Evolutionary conservation across 2,329 filamentous ascomycete genomes (phyloP), one percentile per base, ranked within the genome.

Genomic region (Thielaviopsis ethacetica): DNA sequence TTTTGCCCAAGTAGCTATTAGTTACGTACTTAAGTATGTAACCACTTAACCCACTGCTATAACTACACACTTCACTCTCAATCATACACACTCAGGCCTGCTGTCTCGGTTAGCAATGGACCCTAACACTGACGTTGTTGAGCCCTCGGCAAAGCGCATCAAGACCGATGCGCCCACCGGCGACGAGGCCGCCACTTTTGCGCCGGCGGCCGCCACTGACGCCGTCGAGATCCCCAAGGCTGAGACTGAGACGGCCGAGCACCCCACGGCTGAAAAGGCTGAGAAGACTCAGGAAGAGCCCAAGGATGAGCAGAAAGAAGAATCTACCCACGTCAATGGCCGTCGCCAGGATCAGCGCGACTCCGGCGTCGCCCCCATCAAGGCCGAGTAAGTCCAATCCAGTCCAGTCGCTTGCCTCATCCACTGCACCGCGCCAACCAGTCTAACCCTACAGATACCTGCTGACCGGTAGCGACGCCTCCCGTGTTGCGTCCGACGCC

Each of bases 141-240:
- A 72, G 64, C 75, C 76, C 61, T 74, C 79, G 47, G 70, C 77
- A 56, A 86, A 86, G 72, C 77, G 80, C 65, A 72, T 78, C 64
- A 86, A 79, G 70, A 59, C 54, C 22, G 57, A 59, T 47, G 47
- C 60, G 6, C 9, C 54, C 17, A 47, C 15, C 22, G 24, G 19
- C 26, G 57, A 59, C n/a, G 60, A 54, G 17, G 26, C 57, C 34
- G 53, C 53, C 5, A 56, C 34, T 21, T 61, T 61, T 56, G 60
- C 57, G 30, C 56, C 60, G 12, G 24, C 44, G 12, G 41, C 26
- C 64, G 10, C 52, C 34, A 24, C 52, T 26, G 34, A 34, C 3
- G 54, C 22, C 27, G 54, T 30, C 15, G 38, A 41, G 12, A 13
- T 41, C 13, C 38, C 54, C 26, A 44, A 47, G 54, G 51, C 26